phyloP scores from a whole-genome alignment of 129 eudicot genomes.

The Mikania micrantha region DNA sequence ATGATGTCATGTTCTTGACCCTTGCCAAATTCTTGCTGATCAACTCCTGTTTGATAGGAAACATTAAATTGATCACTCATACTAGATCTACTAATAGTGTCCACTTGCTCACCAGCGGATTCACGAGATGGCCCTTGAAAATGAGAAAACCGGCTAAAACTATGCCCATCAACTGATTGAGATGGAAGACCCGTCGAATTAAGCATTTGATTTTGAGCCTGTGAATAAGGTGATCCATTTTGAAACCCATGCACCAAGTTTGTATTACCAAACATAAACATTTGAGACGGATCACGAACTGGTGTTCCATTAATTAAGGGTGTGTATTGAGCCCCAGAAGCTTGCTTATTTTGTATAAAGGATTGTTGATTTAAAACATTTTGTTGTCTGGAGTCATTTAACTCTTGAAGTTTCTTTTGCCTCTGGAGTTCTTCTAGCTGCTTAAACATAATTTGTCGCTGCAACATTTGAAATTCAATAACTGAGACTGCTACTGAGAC shows the following conservation, averaged over 20 bases:
- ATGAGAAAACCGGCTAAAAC: constrained; percentile 37
- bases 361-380: constrained; percentile 51
- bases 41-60: constrained; percentile 25
- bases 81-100: constrained; percentile 19
- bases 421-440: constrained; percentile 72
- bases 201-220: constrained; percentile 36
- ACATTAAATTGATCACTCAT: constrained; percentile 28
- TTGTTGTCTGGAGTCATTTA: constrained; percentile 42
- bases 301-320: constrained; percentile 53
- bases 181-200: constrained; percentile 30
- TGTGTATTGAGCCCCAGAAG: constrained; percentile 33
- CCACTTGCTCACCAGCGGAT: constrained; percentile 31
- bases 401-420: constrained; percentile 67
- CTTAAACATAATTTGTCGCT: constrained; percentile 72
- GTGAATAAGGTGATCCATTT: constrained; percentile 42
- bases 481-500: constrained; percentile 23
- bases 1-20: constrained; percentile 37
- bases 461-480: constrained; percentile 63
- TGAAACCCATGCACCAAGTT: constrained; percentile 47
- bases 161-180: constrained; percentile 44
- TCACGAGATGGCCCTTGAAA: constrained; percentile 41
- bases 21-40: constrained; percentile 30
- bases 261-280: constrained; percentile 46
- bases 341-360: constrained; percentile 35
- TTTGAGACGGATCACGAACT: constrained; percentile 41